Conservation (phyloP, 1,139 yeast species). For the Pichia sp. region DNA sequence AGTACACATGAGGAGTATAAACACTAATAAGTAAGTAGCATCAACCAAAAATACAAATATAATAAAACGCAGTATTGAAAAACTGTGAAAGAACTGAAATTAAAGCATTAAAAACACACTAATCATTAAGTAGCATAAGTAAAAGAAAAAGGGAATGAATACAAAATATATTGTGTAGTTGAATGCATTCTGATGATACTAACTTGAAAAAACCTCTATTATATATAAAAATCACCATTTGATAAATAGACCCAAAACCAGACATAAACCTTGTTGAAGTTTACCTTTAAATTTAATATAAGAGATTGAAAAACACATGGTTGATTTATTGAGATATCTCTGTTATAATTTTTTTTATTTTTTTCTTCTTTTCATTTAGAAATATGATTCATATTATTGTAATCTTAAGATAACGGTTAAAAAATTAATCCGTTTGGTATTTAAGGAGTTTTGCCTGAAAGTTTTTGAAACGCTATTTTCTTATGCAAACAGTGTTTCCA, state of each 20-base stretch:
- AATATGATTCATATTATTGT: neutral
- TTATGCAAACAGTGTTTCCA: constrained; percentile 60
- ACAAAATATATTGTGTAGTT: neutral
- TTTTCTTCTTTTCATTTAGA: neutral
- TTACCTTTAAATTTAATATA: neutral
- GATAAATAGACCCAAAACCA: constrained; percentile 12
- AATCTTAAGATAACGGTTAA: neutral
- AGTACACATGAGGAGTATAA: constrained; percentile 3
- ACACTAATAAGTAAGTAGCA: neutral
- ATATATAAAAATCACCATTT: constrained; percentile 10
- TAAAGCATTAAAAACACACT: constrained; percentile 19
- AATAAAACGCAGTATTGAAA: constrained; percentile 5
- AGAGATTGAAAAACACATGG: neutral
- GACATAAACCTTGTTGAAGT: constrained; percentile 6
- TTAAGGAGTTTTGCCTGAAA: constrained; percentile 5
- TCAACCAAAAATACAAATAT: constrained; percentile 4
- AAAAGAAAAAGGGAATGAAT: constrained; percentile 1
- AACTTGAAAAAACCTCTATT: constrained; percentile 3
- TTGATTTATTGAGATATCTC: neutral
- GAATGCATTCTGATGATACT: constrained; percentile 1
- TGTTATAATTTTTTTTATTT: neutral
- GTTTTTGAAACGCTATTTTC: neutral
- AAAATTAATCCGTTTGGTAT: constrained; percentile 5
- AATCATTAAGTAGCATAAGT: constrained; percentile 13
- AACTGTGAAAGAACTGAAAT: constrained; percentile 13